Evolutionary conservation across 306 rosid species (phyloP), one percentile per base, ranked within the genome.

Genomic region (Ceratonia siliqua): DNA sequence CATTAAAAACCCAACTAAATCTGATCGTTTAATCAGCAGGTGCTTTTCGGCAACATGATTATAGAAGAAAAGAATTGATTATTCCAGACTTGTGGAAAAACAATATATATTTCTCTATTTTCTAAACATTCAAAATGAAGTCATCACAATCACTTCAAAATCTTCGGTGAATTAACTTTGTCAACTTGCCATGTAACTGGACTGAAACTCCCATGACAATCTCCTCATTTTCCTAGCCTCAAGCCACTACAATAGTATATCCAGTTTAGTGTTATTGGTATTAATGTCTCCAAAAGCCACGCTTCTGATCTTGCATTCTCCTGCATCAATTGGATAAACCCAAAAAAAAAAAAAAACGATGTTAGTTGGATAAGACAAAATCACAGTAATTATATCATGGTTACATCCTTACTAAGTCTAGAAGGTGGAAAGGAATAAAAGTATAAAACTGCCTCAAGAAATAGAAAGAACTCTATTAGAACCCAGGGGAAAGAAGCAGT

Each of bases 221-320:
- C 32, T 76, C 54, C 33, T 43, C 61, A 56, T 14, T 50, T 68
- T 32, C 41, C 50, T 13, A 66, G 25, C 8, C 42, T 1, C 28
- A 14, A 46, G 41, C 39, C 36, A 21, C 39, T 6, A 17, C 25
- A 17, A 38, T 14, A 8, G 36, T 52, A 13, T 50, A 4, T 39
- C 62, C 38, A 5, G 42, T 59, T 69, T 78, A 55, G 78, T 75
- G 72, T 70, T 32, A 53, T 11, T 8, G 38, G 62, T 18, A 68
- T 90, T 80, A 87, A 17, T 84, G 89, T 77, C 43, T 83, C 94
- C 94, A 87, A 39, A 89, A 30, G 43, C 83, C 83, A 69, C 90
- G 91, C 85, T 85, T 89, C 79, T 87, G 86, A 70, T 85, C 89
- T 81, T 89, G 89, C 78, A 85, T 66, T 75, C 68, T 77, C 88